These are phyloP conservation scores for Haemoproteus tartakovskyi DNA, from an alignment of 169 alveolate species.

Conservation along the genomic window DNA sequence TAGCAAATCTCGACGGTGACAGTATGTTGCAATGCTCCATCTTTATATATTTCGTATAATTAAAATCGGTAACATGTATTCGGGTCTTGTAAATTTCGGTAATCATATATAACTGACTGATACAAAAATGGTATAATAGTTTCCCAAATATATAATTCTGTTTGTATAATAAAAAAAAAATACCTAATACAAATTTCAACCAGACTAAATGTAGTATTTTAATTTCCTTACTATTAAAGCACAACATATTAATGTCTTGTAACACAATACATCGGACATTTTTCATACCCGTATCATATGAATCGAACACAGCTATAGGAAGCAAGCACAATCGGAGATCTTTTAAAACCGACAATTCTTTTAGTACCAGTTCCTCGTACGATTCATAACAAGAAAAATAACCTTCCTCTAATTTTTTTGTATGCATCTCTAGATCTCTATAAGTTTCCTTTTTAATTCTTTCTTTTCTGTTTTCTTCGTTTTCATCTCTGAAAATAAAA, in stretches of 20 bases:
- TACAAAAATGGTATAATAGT: slow-evolving; percentile 20
- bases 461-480: no score
- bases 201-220: slow-evolving; percentile 27
- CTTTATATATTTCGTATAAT: slow-evolving; percentile 20
- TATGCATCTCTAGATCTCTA: no score
- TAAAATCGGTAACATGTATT: slow-evolving; percentile 30
- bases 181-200: slow-evolving; percentile 16
- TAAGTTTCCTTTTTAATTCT: no score
- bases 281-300: slow-evolving; percentile 41
- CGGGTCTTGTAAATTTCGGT: slow-evolving; percentile 21
- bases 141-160: slow-evolving; percentile 16
- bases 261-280: slow-evolving; percentile 13
- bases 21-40: slow-evolving; percentile 17
- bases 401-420: neutral
- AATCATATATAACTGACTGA: slow-evolving; percentile 18
- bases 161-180: slow-evolving; percentile 16
- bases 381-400: slow-evolving; percentile 49
- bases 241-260: slow-evolving; percentile 2
- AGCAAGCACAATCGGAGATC: neutral
- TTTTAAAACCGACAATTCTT: slow-evolving; percentile 2
- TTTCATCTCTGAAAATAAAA: neutral
- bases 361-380: slow-evolving; percentile 1
- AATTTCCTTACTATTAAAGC: slow-evolving; percentile 20
- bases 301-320: slow-evolving; percentile 3
- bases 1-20: neutral